Base-by-base conservation (phyloP, 1,139 yeast species). In the Blastobotrys capitulatus region DNA sequence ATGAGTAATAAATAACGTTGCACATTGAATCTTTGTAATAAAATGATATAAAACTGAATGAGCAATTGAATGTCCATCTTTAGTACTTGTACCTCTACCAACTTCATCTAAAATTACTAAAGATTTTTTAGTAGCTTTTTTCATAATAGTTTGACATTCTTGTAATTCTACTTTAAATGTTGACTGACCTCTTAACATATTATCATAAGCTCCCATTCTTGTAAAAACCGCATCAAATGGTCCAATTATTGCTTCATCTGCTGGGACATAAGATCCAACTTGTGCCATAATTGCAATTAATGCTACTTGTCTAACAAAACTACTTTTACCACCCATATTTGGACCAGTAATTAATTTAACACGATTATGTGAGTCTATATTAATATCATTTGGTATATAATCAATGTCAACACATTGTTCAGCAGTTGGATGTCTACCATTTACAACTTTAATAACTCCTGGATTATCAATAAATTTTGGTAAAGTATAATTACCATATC, bases 281-380 rank as follows among this genome's bases (percentile, higher is more conserved):
- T 92, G 98, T 0, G 96, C 95, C 58, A 92, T 62, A n/a, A 92
- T 83, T 0, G 82, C 83, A 44, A 88, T 86, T 15, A 89, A 68
- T 0, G 97, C 97, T 61, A 84, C 86, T 58, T 90, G 97, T 44
- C 97, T 76, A 46, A 92, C 69, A 60, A 80, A 92, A 0, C 97
- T 90, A 41, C 96, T 86, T 61, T 92, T 92, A 0, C 98, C 98
- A 2, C 97, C 97, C 97, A 92, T 92, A 62, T 92, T 92, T 1
- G 97, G 97, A 1, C 98, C 98, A 0, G 89, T 82, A 26, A 86
- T 76, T 9, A 87, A 74, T 54, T 85, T 67, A 1, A 59, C 57
- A 36, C 86, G 68, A 19, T 76, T 71, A 1, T 69, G 64, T 13
- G 67, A 63, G 2, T 71, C 58, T 70, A 87, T 76, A 2, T 64